Evolutionary conservation across 495 filamentous ascomycete genomes (phyloP).

Genomic region (Hypoxylon fragiforme): DNA sequence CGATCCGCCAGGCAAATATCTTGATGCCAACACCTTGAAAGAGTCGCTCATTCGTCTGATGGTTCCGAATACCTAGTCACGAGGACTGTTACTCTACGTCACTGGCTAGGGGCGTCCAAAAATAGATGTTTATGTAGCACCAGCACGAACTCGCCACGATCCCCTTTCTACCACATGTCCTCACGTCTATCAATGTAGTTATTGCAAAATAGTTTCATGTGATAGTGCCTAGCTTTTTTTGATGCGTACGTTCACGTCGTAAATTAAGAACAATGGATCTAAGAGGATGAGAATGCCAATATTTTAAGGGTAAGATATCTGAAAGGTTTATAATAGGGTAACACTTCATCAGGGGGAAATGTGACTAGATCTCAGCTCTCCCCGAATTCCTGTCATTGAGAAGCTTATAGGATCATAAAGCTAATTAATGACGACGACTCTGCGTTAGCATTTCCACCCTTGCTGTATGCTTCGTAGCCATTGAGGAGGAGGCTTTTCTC

Average conservation of each 20-base stretch:
- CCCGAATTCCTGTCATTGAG: slow-evolving; percentile 1
- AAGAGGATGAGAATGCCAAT: too few species aligned
- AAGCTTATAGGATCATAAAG: background rate
- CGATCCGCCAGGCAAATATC: slow-evolving; percentile 6
- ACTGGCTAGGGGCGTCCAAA: background rate
- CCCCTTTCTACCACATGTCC: background rate
- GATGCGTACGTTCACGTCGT: background rate
- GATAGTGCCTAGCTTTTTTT: background rate
- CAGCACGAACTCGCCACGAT: background rate
- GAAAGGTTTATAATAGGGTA: too few species aligned
- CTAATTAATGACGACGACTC: background rate
- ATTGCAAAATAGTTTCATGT: background rate
- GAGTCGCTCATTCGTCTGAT: background rate
- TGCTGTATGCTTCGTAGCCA: background rate
- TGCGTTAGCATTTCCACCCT: background rate
- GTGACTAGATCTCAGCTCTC: slow-evolving; percentile 17
- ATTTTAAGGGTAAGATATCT: too few species aligned
- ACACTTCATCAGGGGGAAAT: slow-evolving; percentile 5
- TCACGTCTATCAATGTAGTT: background rate
- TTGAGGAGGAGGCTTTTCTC: background rate
- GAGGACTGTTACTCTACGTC: background rate
- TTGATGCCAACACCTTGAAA: slow-evolving; percentile 4
- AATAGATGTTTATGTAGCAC: background rate
- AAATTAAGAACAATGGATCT: background rate
- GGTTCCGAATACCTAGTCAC: background rate